Evolutionary conservation across 164 flowering plant species (phyloP).

Genomic region (grape (Vitis vinifera)): ASM3070453v1 NC_081819.1:12880001-12880500

Average conservation of each 20-base stretch:
- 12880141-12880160: conserved; percentile 87
- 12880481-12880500: too few relatives aligned
- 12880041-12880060: conserved; percentile 98
- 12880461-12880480: too few relatives aligned
- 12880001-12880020: conserved; percentile 83
- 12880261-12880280: conserved; percentile 64
- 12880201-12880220: conserved; percentile 59
- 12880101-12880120: conserved; percentile 98
- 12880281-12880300: conserved; percentile 91
- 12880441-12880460: too few relatives aligned
- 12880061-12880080: conserved; percentile 93
- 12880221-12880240: conserved; percentile 94
- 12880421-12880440: too few relatives aligned
- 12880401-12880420: too few relatives aligned
- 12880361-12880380: too few relatives aligned
- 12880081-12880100: conserved; percentile 90
- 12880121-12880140: conserved; percentile 93
- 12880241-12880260: conserved; percentile 88
- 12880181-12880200: conserved; percentile 71
- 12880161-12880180: conserved; percentile 88
- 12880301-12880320: conserved; percentile 90
- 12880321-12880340: conserved; percentile 58
- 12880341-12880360: conserved; percentile 36
- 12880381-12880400: too few relatives aligned
- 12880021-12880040: conserved; percentile 95